phyloP scores from a whole-genome alignment of 257 asterid species.

The Jaltomata sinuosa region DNA sequence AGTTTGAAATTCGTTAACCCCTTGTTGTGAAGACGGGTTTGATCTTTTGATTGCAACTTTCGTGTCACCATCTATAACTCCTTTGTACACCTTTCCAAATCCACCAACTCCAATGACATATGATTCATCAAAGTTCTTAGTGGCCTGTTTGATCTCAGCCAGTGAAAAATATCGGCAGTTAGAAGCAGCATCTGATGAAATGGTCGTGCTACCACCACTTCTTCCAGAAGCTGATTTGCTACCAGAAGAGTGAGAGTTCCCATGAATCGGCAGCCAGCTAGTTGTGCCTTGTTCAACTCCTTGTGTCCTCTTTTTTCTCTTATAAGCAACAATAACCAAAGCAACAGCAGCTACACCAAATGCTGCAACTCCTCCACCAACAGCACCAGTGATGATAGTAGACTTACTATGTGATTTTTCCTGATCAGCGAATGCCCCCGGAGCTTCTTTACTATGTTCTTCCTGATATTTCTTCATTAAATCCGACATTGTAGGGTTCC shows the following conservation, averaged over 20 bases:
- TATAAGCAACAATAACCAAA: conserved; percentile 34
- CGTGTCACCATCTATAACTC: conserved; percentile 46
- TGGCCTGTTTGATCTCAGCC: conserved; percentile 57
- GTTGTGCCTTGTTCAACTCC: conserved; percentile 24
- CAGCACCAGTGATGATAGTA: conserved; percentile 54
- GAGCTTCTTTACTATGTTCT: neutral
- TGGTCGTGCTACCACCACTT: conserved; percentile 32
- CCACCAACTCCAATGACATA: conserved; percentile 90
- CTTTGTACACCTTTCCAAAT: conserved; percentile 82
- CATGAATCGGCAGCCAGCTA: conserved; percentile 79
- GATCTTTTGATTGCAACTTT: conserved; percentile 81
- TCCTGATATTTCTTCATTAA: conserved; percentile 55
- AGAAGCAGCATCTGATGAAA: conserved; percentile 73
- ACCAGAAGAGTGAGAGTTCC: conserved; percentile 41
- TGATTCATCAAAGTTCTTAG: conserved; percentile 76
- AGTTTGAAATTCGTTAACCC: conserved; percentile 72
- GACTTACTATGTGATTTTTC: conserved; percentile 3
- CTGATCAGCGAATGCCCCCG: conserved; percentile 9
- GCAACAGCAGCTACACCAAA: conserved; percentile 70
- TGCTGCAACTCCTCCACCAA: conserved; percentile 79
- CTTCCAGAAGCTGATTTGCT: conserved; percentile 39
- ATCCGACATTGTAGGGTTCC: conserved; percentile 67
- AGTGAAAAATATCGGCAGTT: conserved; percentile 74
- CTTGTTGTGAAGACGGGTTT: conserved; percentile 87
- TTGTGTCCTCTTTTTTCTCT: conserved; percentile 22